Conservation (phyloP, 257 asterid species). For the Lantana camara region DNA sequence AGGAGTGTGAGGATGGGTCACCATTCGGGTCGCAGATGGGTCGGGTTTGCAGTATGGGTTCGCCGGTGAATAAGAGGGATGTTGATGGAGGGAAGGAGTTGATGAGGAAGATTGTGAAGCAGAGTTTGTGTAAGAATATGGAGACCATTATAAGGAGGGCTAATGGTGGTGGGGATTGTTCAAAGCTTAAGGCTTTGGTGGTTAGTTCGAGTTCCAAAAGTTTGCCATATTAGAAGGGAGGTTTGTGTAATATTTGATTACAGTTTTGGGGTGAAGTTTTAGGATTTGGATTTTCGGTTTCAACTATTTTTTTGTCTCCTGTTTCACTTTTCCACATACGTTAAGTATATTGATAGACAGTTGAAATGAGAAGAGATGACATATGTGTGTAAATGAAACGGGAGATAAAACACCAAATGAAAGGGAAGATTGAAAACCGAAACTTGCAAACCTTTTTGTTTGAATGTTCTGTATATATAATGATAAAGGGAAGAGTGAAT, state of each 20-base stretch:
- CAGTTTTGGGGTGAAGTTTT: background rate
- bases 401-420: too few species aligned
- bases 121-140: constrained; percentile 62
- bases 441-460: too few species aligned
- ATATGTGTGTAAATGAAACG: too few species aligned
- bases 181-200: constrained; percentile 48
- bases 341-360: too few species aligned
- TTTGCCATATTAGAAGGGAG: constrained; percentile 47
- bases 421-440: too few species aligned
- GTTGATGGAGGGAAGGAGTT: constrained; percentile 50
- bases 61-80: constrained; percentile 42
- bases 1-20: constrained; percentile 54
- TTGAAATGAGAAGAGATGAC: too few species aligned
- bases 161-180: constrained; percentile 41
- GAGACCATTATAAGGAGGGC: constrained; percentile 67
- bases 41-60: constrained; percentile 30
- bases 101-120: constrained; percentile 64
- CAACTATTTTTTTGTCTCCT: too few species aligned
- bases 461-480: too few species aligned
- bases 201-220: constrained; percentile 68
- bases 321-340: too few species aligned
- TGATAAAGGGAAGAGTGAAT: background rate
- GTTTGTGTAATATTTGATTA: too few species aligned
- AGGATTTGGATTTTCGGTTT: background rate
- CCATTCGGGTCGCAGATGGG: constrained; percentile 70